A percentile compares a stretch with the other conserved stretches of the same genome.
Conservation (phyloP, 192 early-diverging fungal species). For the Diversispora eburnea region DNA sequence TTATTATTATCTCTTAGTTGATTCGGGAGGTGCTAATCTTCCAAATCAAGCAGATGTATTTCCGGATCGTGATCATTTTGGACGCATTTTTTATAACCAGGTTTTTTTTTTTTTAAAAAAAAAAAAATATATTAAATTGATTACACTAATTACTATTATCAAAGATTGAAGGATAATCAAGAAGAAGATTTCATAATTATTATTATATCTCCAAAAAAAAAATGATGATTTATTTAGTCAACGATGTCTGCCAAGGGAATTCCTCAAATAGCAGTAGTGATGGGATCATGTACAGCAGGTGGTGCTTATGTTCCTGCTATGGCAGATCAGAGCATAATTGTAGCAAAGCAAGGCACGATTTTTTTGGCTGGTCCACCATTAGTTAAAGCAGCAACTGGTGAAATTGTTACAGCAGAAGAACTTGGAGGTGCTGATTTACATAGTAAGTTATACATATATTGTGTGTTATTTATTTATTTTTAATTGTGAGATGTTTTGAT, state of each 20-base stretch:
- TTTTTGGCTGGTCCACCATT: constrained; percentile 95
- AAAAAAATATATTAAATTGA: not conserved
- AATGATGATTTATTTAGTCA: constrained; percentile 30
- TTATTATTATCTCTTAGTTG: constrained; percentile 51
- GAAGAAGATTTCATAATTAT: not conserved
- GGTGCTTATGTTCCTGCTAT: constrained; percentile 98
- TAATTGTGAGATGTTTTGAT: no score
- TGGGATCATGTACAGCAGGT: constrained; percentile 96
- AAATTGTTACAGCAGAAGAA: constrained; percentile 88
- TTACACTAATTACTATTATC: not conserved
- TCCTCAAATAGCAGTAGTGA: constrained; percentile 95
- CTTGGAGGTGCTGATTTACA: constrained; percentile 95
- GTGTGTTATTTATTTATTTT: no score
- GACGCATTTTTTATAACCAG: constrained; percentile 96
- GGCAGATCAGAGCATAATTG: constrained; percentile 98
- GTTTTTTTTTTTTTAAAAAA: constrained; percentile 40
- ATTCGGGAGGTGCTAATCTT: constrained; percentile 93
- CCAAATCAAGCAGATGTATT: constrained; percentile 94
- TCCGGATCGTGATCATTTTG: constrained; percentile 91
- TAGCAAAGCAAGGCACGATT: constrained; percentile 91
- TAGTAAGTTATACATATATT: constrained; percentile 51
- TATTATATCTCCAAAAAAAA: not conserved
- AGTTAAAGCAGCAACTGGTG: constrained; percentile 94
- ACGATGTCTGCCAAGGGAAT: constrained; percentile 75
- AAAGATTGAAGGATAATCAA: no score